A percentile compares a stretch with the other conserved stretches of the same genome.
Evolutionary conservation across 345 rosid species (phyloP).

Genomic region (Firmiana major): DNA sequence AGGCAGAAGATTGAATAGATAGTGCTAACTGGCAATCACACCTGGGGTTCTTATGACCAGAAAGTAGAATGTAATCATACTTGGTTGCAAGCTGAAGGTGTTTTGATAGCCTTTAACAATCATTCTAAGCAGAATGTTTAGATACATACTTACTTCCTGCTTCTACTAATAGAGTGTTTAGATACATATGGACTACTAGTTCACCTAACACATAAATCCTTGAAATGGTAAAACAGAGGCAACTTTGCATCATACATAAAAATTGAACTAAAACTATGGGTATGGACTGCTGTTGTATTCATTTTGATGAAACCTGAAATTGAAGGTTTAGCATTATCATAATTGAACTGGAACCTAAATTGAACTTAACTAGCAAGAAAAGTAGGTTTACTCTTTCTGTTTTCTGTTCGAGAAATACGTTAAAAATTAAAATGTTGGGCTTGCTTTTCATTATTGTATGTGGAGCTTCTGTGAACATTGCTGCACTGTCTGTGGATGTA

Average conservation of each 20-base stretch:
- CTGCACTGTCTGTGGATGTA: background rate
- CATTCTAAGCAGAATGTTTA: background rate
- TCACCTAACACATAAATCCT: background rate
- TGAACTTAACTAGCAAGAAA: background rate
- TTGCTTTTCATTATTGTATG: background rate
- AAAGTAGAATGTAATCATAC: background rate
- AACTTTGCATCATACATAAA: background rate
- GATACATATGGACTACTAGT: background rate
- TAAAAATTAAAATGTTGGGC: background rate
- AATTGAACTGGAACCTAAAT: background rate
- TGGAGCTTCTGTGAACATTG: background rate
- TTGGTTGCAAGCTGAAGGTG: background rate
- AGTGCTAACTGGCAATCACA: too few species aligned
- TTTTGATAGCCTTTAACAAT: background rate
- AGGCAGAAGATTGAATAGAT: background rate
- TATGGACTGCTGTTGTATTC: background rate
- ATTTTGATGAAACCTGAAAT: background rate
- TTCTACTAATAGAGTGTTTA: background rate
- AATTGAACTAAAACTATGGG: too few species aligned
- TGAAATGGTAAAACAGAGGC: background rate
- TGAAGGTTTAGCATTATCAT: background rate
- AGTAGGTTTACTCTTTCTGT: background rate
- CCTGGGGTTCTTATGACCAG: background rate
- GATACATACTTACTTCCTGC: background rate
- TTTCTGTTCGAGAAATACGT: background rate